Base-by-base conservation (phyloP, 164 flowering plant species). In the Stephania yunnanensis region DNA sequence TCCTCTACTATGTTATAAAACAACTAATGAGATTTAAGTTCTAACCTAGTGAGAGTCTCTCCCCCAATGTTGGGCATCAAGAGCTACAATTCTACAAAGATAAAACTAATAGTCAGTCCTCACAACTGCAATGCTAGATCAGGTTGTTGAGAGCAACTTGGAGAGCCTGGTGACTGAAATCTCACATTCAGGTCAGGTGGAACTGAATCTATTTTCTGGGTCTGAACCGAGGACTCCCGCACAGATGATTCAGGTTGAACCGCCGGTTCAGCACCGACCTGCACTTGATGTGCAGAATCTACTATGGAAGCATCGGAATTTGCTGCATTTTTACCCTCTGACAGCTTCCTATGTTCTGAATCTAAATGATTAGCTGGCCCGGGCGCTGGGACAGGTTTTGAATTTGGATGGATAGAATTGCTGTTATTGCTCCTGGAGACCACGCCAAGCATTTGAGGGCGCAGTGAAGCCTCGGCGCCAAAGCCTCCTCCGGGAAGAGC, bases 101-200 rank as follows among this genome's bases (percentile, higher is more conserved):
- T 4, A 36, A 20, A 55, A 17, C 30, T 4, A 71, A 50, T 48
- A 71, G 29, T 22, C 6, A 25, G 42, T 69, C 77, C 80, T 89
- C 84, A 89, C 36, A 89, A 87, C 85, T 90, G 90, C 85, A 88
- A 83, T 44, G 88, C 96, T 75, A 88, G 84, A 78, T 90, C 91
- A 31, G 93, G 90, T 44, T 87, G 72, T 65, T 77, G 71, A 46
- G 81, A 76, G 11, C 84, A 82, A 73, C 78, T 76, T 20, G 90
- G 90, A 53, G 90, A 87, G 6, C 83, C 82, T 20, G 88, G 88
- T 13, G 87, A 80, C 79, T 87, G 87, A 75, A 85, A 89, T 50
- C 83, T 76, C 31, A 88, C 71, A 71, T 89, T 89, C 71, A 90
- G 82, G 72, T 90, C 91, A 0, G 91, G 88, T 13, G 90, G 89